Evolutionary conservation across 805 yeast genomes (phyloP), one percentile per base, ranked within the genome.

Genomic region (Scheffersomyces spartinae): DNA sequence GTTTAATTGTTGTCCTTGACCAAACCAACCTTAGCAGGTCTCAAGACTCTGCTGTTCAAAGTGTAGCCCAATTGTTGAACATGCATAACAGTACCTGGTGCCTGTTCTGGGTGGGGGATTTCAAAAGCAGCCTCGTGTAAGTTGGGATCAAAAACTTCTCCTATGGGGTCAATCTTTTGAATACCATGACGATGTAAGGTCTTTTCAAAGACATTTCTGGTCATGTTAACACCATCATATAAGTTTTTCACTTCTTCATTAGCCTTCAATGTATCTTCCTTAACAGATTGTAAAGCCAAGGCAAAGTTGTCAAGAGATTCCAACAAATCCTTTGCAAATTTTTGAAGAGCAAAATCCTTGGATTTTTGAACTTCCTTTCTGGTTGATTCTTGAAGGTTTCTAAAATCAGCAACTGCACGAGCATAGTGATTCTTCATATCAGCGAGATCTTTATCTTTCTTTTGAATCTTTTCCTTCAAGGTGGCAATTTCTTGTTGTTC

Each of bases 1-100:
- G n/a, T n/a, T n/a, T n/a, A n/a, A n/a, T n/a, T n/a, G n/a, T n/a
- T 43, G 32, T 54, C 71, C 60, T 79, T 82, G 38, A 85, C 95
- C 45, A 85, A 71, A 41, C 96, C 96, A 38, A 85, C 96, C 66
- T 85, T 85, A 31, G 96, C 95, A 17, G 96, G 94, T 59, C 96
- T 73, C 49, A 85, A 67, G 17, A 85, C 94, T 50, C 96, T 71
- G 42, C 78, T 73, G 59, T 84, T 84, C 45, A 84, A 66, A 32
- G 77, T 74, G 61, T 76, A 85, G 21, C 96, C 96, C 13, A 77
- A 68, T 58, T 81, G 95, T 60, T 85, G 95, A 32, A 86, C 95
- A 45, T 72, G 82, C 73, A 86, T 80, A 31, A 85, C 83, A 15
- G 95, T 78, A 32, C 95, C 95, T 10, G 95, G 82, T 55, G 81